phyloP scores from a whole-genome alignment of 257 asterid genomes.

The Prunella vulgaris region DNA sequence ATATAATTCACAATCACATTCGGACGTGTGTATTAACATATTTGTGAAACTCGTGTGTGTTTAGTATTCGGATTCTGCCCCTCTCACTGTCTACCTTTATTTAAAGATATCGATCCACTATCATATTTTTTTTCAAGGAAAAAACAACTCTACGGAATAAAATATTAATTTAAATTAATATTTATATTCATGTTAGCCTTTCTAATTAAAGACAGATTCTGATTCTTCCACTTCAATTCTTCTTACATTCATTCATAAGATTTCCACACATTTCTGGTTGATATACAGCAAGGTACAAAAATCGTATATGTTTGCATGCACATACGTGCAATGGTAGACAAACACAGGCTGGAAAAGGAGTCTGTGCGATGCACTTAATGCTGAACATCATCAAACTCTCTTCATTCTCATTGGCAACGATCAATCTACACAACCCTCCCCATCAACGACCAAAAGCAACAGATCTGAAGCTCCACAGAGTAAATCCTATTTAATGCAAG shows the following conservation, averaged over 20 bases:
- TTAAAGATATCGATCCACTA: no score
- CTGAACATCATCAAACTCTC: slow-evolving; percentile 31
- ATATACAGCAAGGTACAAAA: not conserved
- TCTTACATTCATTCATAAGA: not conserved
- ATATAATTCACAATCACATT: no score
- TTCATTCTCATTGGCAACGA: slow-evolving; percentile 29
- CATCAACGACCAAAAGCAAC: slow-evolving; percentile 20
- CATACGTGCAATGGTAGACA: slow-evolving; percentile 14
- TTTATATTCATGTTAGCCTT: not conserved
- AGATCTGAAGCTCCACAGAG: not conserved
- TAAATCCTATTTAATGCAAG: slow-evolving; percentile 18
- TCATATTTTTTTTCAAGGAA: not conserved
- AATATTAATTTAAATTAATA: no score
- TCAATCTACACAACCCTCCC: slow-evolving; percentile 5
- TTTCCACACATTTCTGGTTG: not conserved
- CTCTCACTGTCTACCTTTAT: no score
- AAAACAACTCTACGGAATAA: not conserved
- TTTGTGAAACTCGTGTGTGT: no score
- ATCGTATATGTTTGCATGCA: not conserved
- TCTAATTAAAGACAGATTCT: slow-evolving; percentile 13
- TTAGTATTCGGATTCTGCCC: no score
- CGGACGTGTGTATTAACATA: no score
- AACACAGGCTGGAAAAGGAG: not conserved
- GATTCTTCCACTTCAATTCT: not conserved
- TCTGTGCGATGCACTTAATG: slow-evolving; percentile 34